Conservation (phyloP, 2,329 filamentous ascomycete genomes). For the Colletotrichum gloeosporioides region DNA sequence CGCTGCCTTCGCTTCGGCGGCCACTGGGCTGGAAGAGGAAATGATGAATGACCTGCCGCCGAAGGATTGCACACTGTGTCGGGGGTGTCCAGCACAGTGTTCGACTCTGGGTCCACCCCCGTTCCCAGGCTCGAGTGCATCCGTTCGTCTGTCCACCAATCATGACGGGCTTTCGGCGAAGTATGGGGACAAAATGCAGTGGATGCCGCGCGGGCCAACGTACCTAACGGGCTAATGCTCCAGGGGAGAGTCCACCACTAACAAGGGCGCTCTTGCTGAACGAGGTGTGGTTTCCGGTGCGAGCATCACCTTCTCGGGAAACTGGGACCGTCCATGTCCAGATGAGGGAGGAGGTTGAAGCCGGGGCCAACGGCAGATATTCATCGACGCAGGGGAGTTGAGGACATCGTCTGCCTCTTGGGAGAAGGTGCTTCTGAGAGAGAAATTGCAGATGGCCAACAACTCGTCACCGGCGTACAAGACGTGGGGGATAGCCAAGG, state of each 20-base stretch:
- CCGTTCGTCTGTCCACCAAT: background rate
- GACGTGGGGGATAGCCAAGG: background rate
- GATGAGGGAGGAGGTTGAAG: background rate
- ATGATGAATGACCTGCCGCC: background rate
- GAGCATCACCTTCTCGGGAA: background rate
- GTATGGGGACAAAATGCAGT: background rate
- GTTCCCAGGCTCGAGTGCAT: background rate
- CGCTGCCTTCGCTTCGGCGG: background rate
- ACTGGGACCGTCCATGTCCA: background rate
- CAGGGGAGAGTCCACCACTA: background rate
- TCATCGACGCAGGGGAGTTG: constrained; percentile 3
- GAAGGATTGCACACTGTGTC: constrained; percentile 8
- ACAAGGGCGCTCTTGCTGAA: background rate
- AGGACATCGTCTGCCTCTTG: background rate
- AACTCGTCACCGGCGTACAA: background rate
- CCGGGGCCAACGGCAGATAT: constrained; percentile 4
- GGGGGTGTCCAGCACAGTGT: background rate
- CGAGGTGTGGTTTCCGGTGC: background rate
- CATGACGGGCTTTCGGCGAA: background rate
- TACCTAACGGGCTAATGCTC: background rate
- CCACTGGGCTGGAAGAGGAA: constrained; percentile 10
- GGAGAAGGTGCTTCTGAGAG: background rate
- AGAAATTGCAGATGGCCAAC: background rate
- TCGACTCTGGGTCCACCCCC: background rate
- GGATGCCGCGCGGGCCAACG: background rate